Evolutionary conservation across 306 rosid species (phyloP), one percentile per base, ranked within the genome.

Genomic region (Alnus glutinosa): DNA sequence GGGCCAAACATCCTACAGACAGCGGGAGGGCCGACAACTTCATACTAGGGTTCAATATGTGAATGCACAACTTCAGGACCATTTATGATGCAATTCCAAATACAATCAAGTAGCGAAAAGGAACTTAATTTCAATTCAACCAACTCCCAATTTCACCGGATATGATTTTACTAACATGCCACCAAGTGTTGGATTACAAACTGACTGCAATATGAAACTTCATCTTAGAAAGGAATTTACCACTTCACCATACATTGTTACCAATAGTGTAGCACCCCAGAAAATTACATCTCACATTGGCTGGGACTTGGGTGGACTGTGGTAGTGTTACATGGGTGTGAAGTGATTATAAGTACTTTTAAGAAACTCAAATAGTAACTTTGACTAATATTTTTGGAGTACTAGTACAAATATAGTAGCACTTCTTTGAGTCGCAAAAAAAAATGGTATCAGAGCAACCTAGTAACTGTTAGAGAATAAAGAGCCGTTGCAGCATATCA

Each of bases 151-250:
- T 19, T 37, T 34, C 48, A 36, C 23, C 15, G n/a, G 2, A 62
- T 34, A 62, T 28, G 13, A 62, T 30, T 62, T 62, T 64, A 36
- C 3, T 36, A 36, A 9, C 23, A 64, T 64, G 48, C 48, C 28
- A 64, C 44, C 16, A 59, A 15, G 70, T 34, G 70, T 64, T 64
- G 47, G 70, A 64, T 37, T n/a, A 64, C 48, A 64, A 64, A 36
- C 47, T 36, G 47, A 10, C 37, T 36, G 70, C 70, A 36, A 64
- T 37, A 64, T 14, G 47, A 64, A 64, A 1, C 19, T 8, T 32
- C 70, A 34, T 36, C 19, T 37, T 15, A 14, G 46, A 63, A 55
- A 55, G n/a, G 10, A 19, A 36, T 63, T 12, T 12, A 28, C 44
- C 4, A 34, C 70, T 36, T 34, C n/a, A 3, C 32, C 19, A 63